These are phyloP conservation scores for Dendrostoma leiphaemia DNA, from an alignment of 2,329 filamentous ascomycete species.

Conservation along the genomic window DNA sequence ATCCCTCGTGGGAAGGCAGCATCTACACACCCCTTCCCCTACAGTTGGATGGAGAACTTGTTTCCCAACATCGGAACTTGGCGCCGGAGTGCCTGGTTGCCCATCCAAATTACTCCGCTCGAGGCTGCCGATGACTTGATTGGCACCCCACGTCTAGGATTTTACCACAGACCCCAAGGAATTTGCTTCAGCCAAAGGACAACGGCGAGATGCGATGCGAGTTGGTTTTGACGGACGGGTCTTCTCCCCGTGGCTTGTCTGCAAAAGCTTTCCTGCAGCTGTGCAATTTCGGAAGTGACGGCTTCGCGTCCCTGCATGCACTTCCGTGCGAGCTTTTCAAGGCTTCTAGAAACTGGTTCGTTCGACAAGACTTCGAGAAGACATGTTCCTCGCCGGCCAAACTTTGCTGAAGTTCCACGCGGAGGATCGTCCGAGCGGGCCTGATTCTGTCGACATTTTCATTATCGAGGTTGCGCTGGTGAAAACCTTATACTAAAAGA, in stretches of 20 bases:
- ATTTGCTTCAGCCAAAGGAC: background rate
- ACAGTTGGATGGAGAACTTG: background rate
- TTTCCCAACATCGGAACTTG: background rate
- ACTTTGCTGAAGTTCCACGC: background rate
- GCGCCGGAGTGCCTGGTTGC: background rate
- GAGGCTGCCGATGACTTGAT: background rate
- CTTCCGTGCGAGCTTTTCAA: background rate
- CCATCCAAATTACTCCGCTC: background rate
- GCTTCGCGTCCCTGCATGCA: slow-evolving; percentile 6
- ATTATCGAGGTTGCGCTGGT: no score
- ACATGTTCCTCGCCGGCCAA: no score
- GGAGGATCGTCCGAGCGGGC: background rate
- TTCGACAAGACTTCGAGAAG: background rate
- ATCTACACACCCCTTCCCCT: background rate
- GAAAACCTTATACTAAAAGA: no score
- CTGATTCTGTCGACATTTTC: background rate
- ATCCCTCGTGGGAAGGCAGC: slow-evolving; percentile 1
- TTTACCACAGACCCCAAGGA: background rate
- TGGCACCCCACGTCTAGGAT: background rate
- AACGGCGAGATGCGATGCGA: background rate
- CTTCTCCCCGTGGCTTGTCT: background rate
- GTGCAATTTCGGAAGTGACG: background rate
- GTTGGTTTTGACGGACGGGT: background rate
- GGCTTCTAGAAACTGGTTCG: slow-evolving; percentile 2
- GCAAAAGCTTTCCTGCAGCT: background rate